Evolutionary conservation across 2,329 filamentous ascomycete species (phyloP).

Genomic region (Cladophialophora immunda): DNA sequence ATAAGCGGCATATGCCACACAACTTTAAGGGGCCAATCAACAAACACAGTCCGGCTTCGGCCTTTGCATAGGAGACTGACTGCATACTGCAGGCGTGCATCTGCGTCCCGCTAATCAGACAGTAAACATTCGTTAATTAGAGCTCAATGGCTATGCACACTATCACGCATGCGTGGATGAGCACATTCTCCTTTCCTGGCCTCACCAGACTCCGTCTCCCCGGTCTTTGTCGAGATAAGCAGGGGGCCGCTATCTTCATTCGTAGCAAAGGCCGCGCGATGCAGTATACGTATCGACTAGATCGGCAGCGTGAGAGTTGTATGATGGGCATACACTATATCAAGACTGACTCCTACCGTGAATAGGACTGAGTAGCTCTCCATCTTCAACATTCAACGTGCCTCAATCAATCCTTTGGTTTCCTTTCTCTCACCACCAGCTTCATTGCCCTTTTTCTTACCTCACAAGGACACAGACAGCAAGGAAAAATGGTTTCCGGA

Average conservation of each 20-base stretch:
- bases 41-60: not conserved
- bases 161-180: not conserved
- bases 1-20: not conserved
- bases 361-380: not conserved
- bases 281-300: not conserved
- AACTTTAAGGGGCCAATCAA: not conserved
- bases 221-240: constrained; percentile 12
- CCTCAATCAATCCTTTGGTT: constrained; percentile 1
- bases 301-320: not conserved
- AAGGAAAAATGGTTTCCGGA: constrained; percentile 46
- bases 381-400: constrained; percentile 4
- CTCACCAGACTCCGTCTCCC: not conserved
- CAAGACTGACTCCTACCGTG: not conserved
- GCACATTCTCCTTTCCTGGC: not conserved
- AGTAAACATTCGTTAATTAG: not conserved
- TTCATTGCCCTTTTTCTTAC: not conserved
- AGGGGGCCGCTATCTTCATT: not conserved
- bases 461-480: not conserved
- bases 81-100: not conserved
- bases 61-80: not conserved
- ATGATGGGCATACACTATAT: not conserved
- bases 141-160: not conserved
- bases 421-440: not conserved
- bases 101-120: not conserved
- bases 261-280: constrained; percentile 9